Base-by-base conservation (phyloP, 176 grass and related monocot species). In the Microstegium vimineum region DNA sequence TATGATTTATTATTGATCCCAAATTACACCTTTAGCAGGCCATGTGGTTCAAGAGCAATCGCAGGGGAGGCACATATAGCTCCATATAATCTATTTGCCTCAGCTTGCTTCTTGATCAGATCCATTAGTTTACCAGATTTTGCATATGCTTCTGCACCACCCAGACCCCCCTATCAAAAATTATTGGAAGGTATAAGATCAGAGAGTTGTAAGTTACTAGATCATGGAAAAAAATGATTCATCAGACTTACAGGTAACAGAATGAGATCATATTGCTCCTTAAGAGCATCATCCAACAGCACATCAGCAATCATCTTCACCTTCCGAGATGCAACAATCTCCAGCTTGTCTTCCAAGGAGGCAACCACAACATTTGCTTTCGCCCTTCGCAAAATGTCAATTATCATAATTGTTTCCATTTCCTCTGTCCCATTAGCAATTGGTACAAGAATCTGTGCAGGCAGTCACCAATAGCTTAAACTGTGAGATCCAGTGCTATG, bases 31-130 rank as follows among this genome's bases (percentile, higher is more conserved):
- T 94, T 94, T n/a, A 91, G 84, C 22, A 94, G 65, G 16, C 89
- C 89, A 78, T 90, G 89, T 31, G 92, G 76, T 65, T 94, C 89
- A 43, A 94, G 82, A 41, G 87, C 89, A 42, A 94, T 94, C 20
- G 92, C 89, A 46, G 89, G 92, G 32, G 89, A 94, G 38, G 92
- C 92, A 77, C 92, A 94, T 80, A 94, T 94, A 14, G 92, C 92
- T 25, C 89, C 92, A 68, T 94, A 94, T 43, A 87, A 83, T 81
- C 83, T 94, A 62, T 67, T 85, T 13, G 84, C 80, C 72, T 87
- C 87, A 2, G 87, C 87, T 78, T 94, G 89, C 74, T 87, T 94
- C 72, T 87, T 89, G 6, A 94, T 89, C 22, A 90, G 66, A 73
- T 26, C 69, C 45, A 94, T 78, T 41, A 94, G 70, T 69, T 89